A percentile compares a stretch with the other conserved stretches of the same genome.
phyloP scores from a whole-genome alignment of 73 alveolate species.

The Uronychia setigera region DNA sequence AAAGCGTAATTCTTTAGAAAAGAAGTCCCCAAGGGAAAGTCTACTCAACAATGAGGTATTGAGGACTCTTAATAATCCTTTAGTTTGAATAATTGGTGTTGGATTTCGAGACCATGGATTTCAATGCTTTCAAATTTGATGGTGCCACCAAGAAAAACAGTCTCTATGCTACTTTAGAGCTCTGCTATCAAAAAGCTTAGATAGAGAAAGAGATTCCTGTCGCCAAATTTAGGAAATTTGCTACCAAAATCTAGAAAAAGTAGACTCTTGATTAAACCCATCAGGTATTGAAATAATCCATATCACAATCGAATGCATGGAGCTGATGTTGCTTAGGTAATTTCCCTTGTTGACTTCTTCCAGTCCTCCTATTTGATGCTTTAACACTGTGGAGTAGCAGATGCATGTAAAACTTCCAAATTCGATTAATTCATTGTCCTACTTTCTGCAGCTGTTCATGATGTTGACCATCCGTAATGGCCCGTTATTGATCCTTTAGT shows the following conservation, averaged over 20 bases:
- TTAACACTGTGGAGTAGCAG: conserved; percentile 15
- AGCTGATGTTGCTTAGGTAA: conserved; percentile 60
- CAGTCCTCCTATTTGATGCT: neutral
- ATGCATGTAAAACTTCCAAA: conserved; percentile 3
- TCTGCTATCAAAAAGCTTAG: conserved; percentile 27
- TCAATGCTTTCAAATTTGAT: conserved; percentile 41
- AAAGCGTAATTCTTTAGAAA: too few relatives aligned
- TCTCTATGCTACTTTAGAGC: conserved; percentile 34
- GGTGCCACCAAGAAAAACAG: conserved; percentile 17
- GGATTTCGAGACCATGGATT: conserved; percentile 12
- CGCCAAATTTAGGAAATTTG: neutral
- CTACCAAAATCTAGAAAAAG: conserved; percentile 12
- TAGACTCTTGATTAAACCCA: too few relatives aligned
- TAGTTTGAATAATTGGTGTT: neutral
- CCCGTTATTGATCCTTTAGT: neutral
- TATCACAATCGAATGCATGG: conserved; percentile 76
- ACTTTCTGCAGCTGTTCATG: conserved; percentile 74
- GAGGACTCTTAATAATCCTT: neutral
- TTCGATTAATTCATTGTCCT: conserved; percentile 44
- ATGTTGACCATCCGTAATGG: conserved; percentile 78
- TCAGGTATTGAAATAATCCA: conserved; percentile 47
- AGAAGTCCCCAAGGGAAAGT: too few relatives aligned
- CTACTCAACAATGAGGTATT: too few relatives aligned
- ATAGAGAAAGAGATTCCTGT: neutral
- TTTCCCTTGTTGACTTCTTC: neutral